A percentile compares a stretch with the other conserved stretches of the same genome.
phyloP scores from a whole-genome alignment of 1,284 basidiomycete species.

The Marasmius sp. region DNA sequence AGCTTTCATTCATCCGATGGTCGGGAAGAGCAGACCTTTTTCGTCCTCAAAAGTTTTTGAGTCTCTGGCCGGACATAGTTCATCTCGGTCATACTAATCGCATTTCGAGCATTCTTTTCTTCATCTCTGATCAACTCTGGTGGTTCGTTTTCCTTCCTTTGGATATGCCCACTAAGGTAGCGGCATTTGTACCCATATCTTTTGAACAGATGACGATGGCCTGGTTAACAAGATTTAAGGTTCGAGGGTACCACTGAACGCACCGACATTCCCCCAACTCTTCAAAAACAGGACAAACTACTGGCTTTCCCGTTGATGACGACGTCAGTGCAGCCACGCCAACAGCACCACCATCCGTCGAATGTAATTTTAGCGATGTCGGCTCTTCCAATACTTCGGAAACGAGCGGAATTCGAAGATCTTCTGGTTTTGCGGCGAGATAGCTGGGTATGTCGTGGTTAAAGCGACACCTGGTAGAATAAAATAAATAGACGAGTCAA shows the following conservation, averaged over 20 bases:
- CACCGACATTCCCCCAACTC: conserved; percentile 77
- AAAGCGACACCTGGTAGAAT: conserved; percentile 65
- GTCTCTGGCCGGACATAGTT: conserved; percentile 68
- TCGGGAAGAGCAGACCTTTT: conserved; percentile 52
- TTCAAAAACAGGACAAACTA: conserved; percentile 72
- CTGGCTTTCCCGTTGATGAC: conserved; percentile 47
- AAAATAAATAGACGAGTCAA: conserved; percentile 6
- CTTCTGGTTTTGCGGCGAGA: conserved; percentile 73
- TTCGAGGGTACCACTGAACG: neutral
- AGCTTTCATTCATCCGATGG: conserved; percentile 1
- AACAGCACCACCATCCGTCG: conserved; percentile 14
- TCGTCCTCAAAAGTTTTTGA: conserved; percentile 60
- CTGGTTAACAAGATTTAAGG: neutral
- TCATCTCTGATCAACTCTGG: conserved; percentile 31
- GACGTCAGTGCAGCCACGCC: conserved; percentile 12
- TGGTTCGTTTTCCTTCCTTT: neutral
- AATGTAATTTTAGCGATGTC: conserved; percentile 20
- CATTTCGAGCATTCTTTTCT: conserved; percentile 53
- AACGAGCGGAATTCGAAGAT: conserved; percentile 66
- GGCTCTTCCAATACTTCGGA: conserved; percentile 23
- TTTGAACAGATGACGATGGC: neutral
- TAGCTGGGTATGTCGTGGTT: conserved; percentile 81
- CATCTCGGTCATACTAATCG: conserved; percentile 62
- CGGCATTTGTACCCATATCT: conserved; percentile 88
- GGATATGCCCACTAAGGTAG: conserved; percentile 79